These are phyloP conservation scores for Annona cherimola DNA, from an alignment of 164 flowering plant genomes.

Conservation along the genomic window DNA sequence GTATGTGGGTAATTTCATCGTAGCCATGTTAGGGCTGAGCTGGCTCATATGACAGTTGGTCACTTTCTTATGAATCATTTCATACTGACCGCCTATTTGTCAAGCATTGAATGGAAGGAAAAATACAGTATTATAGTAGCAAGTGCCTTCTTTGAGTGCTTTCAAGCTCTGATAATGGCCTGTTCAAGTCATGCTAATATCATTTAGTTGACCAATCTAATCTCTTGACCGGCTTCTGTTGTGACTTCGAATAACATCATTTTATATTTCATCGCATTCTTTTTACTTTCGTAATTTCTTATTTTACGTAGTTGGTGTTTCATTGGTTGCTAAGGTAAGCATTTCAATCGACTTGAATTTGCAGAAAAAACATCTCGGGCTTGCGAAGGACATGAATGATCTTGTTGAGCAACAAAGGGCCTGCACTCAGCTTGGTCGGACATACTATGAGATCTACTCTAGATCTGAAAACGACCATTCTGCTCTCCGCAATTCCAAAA, in stretches of 20 bases:
- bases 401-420: slow-evolving; percentile 94
- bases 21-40: too few relatives aligned
- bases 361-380: slow-evolving; percentile 86
- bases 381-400: slow-evolving; percentile 67
- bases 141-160: too few relatives aligned
- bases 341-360: slow-evolving; percentile 3
- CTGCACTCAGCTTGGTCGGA: slow-evolving; percentile 89
- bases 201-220: not conserved
- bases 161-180: not conserved
- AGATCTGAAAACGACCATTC: slow-evolving; percentile 57
- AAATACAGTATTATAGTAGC: too few relatives aligned
- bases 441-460: slow-evolving; percentile 78
- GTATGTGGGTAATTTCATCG: too few relatives aligned
- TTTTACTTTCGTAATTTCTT: not conserved
- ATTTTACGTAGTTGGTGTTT: not conserved
- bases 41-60: too few relatives aligned
- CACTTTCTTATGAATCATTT: too few relatives aligned
- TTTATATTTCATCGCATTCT: too few relatives aligned
- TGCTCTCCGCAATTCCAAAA: slow-evolving; percentile 67
- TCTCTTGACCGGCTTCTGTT: not conserved
- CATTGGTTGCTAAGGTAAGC: not conserved
- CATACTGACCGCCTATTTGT: too few relatives aligned
- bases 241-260: too few relatives aligned
- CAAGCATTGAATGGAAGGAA: too few relatives aligned
- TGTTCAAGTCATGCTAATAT: not conserved